phyloP scores from a whole-genome alignment of 2,329 filamentous ascomycete genomes.

The Colletotrichum aenigma region DNA sequence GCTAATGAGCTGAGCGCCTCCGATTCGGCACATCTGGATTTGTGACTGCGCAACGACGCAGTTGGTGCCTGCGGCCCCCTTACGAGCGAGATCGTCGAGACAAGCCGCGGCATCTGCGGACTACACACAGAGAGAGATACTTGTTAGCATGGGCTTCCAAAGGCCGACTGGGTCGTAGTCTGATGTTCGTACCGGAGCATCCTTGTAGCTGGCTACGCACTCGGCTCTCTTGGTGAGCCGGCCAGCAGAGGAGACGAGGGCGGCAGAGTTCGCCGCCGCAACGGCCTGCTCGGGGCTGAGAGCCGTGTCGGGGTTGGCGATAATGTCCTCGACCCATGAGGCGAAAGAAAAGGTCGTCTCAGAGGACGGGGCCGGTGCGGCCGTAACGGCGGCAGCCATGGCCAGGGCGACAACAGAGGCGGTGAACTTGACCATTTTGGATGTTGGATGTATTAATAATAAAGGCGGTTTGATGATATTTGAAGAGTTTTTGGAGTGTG shows the following conservation, averaged over 20 bases:
- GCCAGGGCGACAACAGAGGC: neutral
- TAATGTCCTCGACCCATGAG: slow-evolving; percentile 5
- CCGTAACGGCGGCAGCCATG: neutral
- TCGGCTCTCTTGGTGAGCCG: neutral
- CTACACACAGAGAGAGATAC: neutral
- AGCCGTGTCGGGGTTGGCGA: neutral
- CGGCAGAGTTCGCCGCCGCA: neutral
- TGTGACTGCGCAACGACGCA: neutral
- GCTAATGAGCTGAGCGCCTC: neutral
- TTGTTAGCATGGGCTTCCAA: neutral
- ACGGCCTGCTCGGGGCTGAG: neutral
- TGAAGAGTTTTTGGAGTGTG: neutral
- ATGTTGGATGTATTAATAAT: neutral
- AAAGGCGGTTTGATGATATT: neutral
- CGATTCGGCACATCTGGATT: neutral
- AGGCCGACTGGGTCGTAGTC: no score
- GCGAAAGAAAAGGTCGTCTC: slow-evolving; percentile 7
- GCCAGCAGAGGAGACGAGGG: neutral
- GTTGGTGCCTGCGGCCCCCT: neutral
- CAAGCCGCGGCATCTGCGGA: neutral
- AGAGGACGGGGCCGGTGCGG: neutral
- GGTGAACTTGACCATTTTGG: neutral
- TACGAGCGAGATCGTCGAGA: neutral
- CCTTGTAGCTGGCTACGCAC: neutral
- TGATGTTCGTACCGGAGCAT: neutral